phyloP scores from a whole-genome alignment of 2,329 filamentous ascomycete genomes.

The Calonectria pteridis region DNA sequence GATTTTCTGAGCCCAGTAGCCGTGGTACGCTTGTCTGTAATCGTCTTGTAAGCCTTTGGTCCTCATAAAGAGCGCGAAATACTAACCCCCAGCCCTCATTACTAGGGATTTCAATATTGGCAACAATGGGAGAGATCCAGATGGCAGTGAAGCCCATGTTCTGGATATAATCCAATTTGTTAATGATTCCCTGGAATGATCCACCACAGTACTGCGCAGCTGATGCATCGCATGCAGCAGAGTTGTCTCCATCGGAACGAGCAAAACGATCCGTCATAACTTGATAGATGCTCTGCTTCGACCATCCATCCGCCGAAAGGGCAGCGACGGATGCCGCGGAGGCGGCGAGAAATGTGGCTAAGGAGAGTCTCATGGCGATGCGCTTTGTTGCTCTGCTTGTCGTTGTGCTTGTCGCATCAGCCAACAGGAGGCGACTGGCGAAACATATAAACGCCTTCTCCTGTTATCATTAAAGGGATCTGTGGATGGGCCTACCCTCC shows the following conservation, averaged over 20 bases:
- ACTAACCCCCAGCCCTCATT: conserved; percentile 24
- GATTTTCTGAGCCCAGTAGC: conserved; percentile 34
- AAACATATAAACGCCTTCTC: not conserved
- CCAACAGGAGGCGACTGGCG: not conserved
- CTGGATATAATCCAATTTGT: conserved; percentile 34
- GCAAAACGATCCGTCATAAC: conserved; percentile 32
- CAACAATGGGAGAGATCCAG: conserved; percentile 33
- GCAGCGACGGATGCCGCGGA: conserved; percentile 13
- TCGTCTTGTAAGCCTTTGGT: not conserved
- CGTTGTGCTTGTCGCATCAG: not conserved
- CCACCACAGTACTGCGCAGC: conserved; percentile 28
- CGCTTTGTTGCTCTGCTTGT: not conserved
- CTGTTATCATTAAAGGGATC: not conserved
- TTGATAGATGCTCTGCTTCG: conserved; percentile 32
- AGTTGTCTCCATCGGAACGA: conserved; percentile 19
- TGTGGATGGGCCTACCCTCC: not conserved
- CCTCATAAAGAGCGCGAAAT: not conserved
- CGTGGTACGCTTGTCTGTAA: conserved; percentile 30
- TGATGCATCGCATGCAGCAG: conserved; percentile 23
- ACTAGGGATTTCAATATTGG: conserved; percentile 27
- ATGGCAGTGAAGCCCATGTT: conserved; percentile 32
- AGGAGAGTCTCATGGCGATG: conserved; percentile 24
- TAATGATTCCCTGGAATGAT: conserved; percentile 26
- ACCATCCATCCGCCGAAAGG: conserved; percentile 26
- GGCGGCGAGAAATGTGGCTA: not conserved